These are phyloP conservation scores for Camellia granthamiana DNA, from an alignment of 148 eudicot genomes.

Conservation along the genomic window DNA sequence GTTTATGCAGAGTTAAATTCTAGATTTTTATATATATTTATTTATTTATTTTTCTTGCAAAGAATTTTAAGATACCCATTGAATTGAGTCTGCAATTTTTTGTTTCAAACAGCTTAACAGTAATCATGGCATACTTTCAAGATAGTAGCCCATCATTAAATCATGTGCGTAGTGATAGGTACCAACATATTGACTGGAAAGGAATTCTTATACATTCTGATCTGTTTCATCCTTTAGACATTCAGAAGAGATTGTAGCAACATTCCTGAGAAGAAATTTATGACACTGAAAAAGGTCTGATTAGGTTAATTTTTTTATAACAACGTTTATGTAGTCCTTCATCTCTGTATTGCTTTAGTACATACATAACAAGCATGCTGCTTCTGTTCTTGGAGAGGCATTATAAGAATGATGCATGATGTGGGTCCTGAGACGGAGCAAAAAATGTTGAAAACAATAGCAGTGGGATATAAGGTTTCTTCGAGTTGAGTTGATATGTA, in stretches of 20 bases:
- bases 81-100: not conserved
- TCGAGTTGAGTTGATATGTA: not conserved
- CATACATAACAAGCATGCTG: not conserved
- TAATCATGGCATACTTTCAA: not conserved
- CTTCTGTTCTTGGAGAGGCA: not conserved
- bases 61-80: not conserved
- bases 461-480: not conserved
- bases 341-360: not conserved
- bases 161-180: not conserved
- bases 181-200: not conserved
- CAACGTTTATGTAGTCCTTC: not conserved
- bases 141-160: not conserved
- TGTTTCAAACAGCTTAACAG: not conserved
- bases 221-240: constrained; percentile 4
- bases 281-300: not conserved
- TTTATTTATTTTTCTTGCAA: not conserved
- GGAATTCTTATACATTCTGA: not conserved
- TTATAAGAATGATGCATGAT: not conserved
- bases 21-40: not conserved
- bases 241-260: not conserved
- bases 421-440: not conserved
- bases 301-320: not conserved
- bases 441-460: not conserved
- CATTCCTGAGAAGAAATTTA: not conserved
- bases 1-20: constrained; percentile 18